A percentile compares a stretch with the other conserved stretches of the same genome.
Evolutionary conservation across 75 land plant genomes (phyloP).

Genomic region (Pinus taeda): DNA sequence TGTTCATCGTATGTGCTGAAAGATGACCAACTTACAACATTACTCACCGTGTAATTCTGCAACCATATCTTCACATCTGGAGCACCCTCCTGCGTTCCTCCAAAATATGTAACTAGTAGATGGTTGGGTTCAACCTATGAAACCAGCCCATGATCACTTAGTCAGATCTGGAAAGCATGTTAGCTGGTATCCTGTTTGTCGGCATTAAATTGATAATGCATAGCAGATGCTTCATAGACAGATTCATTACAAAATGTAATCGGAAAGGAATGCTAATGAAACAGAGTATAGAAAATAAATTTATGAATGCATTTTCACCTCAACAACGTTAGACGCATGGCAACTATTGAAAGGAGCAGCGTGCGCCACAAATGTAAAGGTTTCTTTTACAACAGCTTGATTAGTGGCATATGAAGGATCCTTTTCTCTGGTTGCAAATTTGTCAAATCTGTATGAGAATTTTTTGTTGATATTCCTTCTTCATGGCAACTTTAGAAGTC

Average conservation of each 20-base stretch:
- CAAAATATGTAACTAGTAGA: conserved; percentile 88
- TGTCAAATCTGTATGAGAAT: background rate
- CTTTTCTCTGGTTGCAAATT: background rate
- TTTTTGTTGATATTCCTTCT: conserved; percentile 1
- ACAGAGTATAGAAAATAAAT: background rate
- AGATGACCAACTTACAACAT: background rate
- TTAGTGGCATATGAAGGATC: background rate
- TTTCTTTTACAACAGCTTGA: conserved; percentile 29
- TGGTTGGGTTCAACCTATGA: conserved; percentile 61
- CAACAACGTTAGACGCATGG: conserved; percentile 96
- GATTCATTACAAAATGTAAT: background rate
- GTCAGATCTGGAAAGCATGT: background rate
- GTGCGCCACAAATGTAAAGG: conserved; percentile 59
- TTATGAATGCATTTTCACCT: conserved; percentile 37
- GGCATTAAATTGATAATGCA: background rate
- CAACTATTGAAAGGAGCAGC: conserved; percentile 85
- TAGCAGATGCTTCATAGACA: background rate
- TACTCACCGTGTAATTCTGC: conserved; percentile 62
- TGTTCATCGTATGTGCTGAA: background rate
- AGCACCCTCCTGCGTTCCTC: conserved; percentile 76
- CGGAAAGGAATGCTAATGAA: background rate
- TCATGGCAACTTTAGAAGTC: background rate
- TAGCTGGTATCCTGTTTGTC: background rate
- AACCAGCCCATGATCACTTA: background rate
- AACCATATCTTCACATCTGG: conserved; percentile 98